A percentile compares a stretch with the other conserved stretches of the same genome.
Evolutionary conservation across 2,329 filamentous ascomycete genomes (phyloP).

Genomic region (Pezicula radicicola): DNA sequence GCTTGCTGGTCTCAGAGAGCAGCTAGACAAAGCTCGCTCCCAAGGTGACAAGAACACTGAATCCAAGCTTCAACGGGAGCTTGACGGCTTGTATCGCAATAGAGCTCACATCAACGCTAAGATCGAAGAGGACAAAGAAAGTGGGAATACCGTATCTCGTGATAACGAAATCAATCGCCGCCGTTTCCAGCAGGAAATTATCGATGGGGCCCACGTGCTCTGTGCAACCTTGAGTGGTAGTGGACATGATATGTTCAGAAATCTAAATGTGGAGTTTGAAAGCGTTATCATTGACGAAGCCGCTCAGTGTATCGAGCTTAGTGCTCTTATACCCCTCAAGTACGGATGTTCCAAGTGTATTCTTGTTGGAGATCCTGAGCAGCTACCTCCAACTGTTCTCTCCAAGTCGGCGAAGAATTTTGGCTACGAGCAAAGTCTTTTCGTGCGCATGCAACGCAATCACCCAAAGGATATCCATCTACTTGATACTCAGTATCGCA

Average conservation of each 20-base stretch:
- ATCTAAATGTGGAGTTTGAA: constrained; percentile 92
- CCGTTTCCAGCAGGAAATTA: constrained; percentile 83
- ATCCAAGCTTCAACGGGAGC: constrained; percentile 67
- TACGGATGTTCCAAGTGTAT: constrained; percentile 97
- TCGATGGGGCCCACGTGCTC: constrained; percentile 87
- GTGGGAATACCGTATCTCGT: constrained; percentile 75
- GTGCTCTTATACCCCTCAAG: constrained; percentile 92
- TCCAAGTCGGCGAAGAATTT: constrained; percentile 90
- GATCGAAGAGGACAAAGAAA: constrained; percentile 86
- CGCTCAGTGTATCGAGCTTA: constrained; percentile 96
- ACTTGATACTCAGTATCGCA: constrained; percentile 97
- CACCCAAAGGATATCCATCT: constrained; percentile 85
- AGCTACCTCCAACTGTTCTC: constrained; percentile 91
- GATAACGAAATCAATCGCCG: constrained; percentile 84
- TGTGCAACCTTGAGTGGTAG: constrained; percentile 94
- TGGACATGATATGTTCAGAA: constrained; percentile 96
- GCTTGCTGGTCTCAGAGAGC: constrained; percentile 67
- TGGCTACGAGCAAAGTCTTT: constrained; percentile 96
- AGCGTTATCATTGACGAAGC: constrained; percentile 98
- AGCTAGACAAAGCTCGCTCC: constrained; percentile 65
- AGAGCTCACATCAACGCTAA: constrained; percentile 74
- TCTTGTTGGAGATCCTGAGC: constrained; percentile 95
- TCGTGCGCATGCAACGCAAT: constrained; percentile 96
- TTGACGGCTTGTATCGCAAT: constrained; percentile 73
- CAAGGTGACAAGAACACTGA: constrained; percentile 44